phyloP scores from a whole-genome alignment of 257 asterid genomes.

The Linderniella brevidens region DNA sequence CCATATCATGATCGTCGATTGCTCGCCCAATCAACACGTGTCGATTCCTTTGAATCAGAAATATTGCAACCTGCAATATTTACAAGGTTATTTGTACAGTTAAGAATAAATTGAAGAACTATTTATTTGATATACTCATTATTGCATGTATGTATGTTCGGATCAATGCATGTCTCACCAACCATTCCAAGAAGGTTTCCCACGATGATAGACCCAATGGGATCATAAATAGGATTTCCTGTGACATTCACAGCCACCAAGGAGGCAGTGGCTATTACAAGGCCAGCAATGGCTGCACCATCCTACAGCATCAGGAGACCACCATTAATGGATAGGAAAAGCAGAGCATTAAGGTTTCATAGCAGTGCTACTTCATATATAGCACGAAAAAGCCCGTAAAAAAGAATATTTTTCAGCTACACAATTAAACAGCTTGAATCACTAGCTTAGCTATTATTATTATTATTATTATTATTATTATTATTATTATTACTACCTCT shows the following conservation, averaged over 20 bases:
- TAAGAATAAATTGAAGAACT: conserved; percentile 2
- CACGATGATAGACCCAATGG: conserved; percentile 80
- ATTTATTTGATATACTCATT: conserved; percentile 7
- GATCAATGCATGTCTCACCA: conserved; percentile 14
- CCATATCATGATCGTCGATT: conserved; percentile 79
- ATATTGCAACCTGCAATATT: conserved; percentile 68
- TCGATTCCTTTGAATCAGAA: conserved; percentile 94
- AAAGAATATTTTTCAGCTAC: neutral
- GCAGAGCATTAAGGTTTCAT: too few species aligned
- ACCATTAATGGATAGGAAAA: too few species aligned
- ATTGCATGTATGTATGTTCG: too few species aligned
- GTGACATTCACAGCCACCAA: conserved; percentile 78
- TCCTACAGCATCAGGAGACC: conserved; percentile 35
- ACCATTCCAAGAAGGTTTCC: conserved; percentile 98
- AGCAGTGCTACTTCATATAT: neutral
- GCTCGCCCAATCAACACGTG: conserved; percentile 97
- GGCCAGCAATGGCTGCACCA: conserved; percentile 99
- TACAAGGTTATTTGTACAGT: neutral
- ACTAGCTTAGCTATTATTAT: conserved; percentile 2
- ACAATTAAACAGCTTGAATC: neutral
- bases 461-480: too few species aligned
- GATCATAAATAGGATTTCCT: conserved; percentile 93
- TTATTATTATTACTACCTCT: conserved; percentile 85
- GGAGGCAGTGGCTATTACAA: conserved; percentile 86
- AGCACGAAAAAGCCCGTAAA: neutral